Conservation (phyloP, 495 filamentous ascomycete genomes). For the Opeltia flavorubescens region DNA sequence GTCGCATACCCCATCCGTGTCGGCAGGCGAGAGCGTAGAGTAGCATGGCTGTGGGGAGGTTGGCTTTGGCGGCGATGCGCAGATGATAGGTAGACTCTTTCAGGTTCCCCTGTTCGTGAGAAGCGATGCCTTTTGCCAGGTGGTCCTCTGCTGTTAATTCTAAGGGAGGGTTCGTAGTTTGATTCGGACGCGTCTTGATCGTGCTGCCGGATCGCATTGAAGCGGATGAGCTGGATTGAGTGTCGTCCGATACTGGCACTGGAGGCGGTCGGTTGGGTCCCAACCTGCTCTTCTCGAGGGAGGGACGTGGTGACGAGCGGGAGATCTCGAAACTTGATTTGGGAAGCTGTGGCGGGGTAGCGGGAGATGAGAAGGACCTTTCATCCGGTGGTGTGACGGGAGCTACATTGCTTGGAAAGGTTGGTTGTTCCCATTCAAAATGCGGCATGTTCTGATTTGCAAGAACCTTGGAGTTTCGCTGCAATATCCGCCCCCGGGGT, state of each 20-base stretch:
- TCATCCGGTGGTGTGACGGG: constrained; percentile 20
- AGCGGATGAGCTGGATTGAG: constrained; percentile 35
- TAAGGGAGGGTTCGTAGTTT: constrained; percentile 25
- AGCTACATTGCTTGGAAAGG: constrained; percentile 29
- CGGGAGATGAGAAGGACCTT: constrained; percentile 29
- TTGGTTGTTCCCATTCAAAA: constrained; percentile 47
- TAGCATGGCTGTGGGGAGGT: constrained; percentile 85
- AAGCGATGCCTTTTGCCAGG: constrained; percentile 70
- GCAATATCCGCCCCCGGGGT: constrained; percentile 63
- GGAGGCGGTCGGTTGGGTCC: constrained; percentile 21
- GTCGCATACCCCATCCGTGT: constrained; percentile 96
- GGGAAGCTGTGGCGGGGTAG: constrained; percentile 36
- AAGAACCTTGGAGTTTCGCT: constrained; percentile 54
- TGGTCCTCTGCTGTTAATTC: constrained; percentile 72
- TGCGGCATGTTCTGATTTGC: constrained; percentile 44
- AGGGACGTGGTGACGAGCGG: constrained; percentile 31
- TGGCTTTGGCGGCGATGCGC: constrained; percentile 71
- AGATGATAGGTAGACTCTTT: constrained; percentile 93
- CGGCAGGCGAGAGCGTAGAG: constrained; percentile 90
- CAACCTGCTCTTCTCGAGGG: constrained; percentile 28
- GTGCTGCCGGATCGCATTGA: constrained; percentile 57
- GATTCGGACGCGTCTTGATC: constrained; percentile 40
- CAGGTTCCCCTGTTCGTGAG: constrained; percentile 71
- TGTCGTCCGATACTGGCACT: constrained; percentile 21
- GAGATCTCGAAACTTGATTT: constrained; percentile 25